Evolutionary conservation across 106 monocot species (phyloP).

Genomic region (Triglochin maritima): DNA sequence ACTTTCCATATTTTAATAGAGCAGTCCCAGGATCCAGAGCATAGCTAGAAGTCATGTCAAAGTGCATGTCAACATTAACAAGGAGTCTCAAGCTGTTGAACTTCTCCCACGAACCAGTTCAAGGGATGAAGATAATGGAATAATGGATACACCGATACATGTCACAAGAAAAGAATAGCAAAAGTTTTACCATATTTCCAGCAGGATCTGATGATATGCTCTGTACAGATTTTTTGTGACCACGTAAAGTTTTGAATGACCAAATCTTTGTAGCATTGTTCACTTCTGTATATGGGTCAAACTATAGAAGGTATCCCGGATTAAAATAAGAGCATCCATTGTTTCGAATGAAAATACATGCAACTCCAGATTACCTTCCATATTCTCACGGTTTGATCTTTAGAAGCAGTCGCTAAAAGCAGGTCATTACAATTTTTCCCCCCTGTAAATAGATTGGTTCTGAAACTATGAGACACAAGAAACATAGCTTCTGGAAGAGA

Average conservation of each 20-base stretch:
- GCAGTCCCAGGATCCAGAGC: conserved; percentile 95
- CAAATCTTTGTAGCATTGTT: conserved; percentile 30
- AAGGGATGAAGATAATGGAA: background rate
- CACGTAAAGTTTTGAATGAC: conserved; percentile 58
- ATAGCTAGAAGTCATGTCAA: conserved; percentile 36
- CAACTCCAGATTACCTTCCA: conserved; percentile 50
- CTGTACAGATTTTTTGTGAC: conserved; percentile 65
- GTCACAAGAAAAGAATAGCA: background rate
- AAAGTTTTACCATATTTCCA: conserved; percentile 41
- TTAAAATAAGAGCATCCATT: conserved; percentile 5
- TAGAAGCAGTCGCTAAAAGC: conserved; percentile 68
- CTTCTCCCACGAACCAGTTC: too few relatives aligned
- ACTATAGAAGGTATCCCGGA: conserved; percentile 24
- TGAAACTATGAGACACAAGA: background rate
- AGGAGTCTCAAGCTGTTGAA: background rate
- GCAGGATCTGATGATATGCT: conserved; percentile 50
- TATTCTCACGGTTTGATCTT: conserved; percentile 68
- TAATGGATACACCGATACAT: background rate
- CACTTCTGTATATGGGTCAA: conserved; percentile 25
- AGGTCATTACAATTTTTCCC: conserved; percentile 14
- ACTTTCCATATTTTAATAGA: conserved; percentile 79
- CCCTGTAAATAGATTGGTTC: conserved; percentile 18
- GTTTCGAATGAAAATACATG: background rate
- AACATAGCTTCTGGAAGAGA: background rate
- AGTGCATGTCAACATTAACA: background rate